phyloP scores from a whole-genome alignment of 2,329 filamentous ascomycete species.

The Elsinoe fawcettii region DNA sequence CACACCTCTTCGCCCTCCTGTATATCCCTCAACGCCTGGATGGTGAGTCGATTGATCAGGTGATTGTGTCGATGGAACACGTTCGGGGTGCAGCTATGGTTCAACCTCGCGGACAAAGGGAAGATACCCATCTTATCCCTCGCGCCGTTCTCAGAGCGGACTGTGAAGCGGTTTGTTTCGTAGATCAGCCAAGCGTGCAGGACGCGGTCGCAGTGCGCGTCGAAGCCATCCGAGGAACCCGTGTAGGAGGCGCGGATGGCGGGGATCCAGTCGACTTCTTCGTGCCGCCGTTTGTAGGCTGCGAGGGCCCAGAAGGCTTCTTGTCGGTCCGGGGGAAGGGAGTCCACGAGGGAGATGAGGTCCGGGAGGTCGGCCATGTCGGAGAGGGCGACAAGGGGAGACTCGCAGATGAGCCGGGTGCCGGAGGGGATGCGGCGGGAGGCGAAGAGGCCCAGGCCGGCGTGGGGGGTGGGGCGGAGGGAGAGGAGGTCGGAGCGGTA shows the following conservation, averaged over 20 bases:
- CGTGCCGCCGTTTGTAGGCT: background rate
- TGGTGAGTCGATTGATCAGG: constrained; percentile 17
- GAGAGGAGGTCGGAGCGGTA: constrained; percentile 17
- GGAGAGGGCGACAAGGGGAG: constrained; percentile 16
- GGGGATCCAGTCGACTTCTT: constrained; percentile 17
- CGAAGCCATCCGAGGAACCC: constrained; percentile 12
- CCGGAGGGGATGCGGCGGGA: constrained; percentile 14
- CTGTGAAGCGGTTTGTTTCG: constrained; percentile 20
- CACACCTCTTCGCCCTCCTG: constrained; percentile 25
- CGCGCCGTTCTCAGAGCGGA: constrained; percentile 15
- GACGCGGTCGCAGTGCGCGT: constrained; percentile 14
- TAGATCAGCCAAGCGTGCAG: constrained; percentile 16
- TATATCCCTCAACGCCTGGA: constrained; percentile 26
- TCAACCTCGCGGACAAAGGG: constrained; percentile 16
- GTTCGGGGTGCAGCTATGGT: constrained; percentile 18
- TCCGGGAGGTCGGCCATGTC: constrained; percentile 18
- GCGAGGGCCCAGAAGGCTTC: constrained; percentile 17
- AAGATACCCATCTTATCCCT: constrained; percentile 17
- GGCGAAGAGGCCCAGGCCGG: constrained; percentile 19
- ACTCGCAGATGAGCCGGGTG: constrained; percentile 17
- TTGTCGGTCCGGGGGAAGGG: background rate
- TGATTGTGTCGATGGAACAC: constrained; percentile 20
- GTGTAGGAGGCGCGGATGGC: constrained; percentile 12
- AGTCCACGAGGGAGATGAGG: constrained; percentile 13
- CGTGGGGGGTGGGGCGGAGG: constrained; percentile 14